Evolutionary conservation across 805 yeast species (phyloP), one percentile per base, ranked within the genome.

Genomic region (Vanderwaltozyma yarrowii): DNA sequence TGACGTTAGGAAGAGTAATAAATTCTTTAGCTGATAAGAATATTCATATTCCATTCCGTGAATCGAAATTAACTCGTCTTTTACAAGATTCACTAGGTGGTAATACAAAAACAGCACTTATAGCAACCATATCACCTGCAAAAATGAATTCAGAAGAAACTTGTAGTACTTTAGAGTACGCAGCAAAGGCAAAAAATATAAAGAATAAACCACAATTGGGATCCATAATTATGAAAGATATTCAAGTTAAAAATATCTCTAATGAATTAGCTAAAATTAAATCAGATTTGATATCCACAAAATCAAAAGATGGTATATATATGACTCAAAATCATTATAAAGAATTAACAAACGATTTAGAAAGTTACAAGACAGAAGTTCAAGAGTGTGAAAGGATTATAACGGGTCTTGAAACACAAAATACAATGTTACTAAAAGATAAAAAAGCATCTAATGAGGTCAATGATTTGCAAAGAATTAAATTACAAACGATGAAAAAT

Each of bases 1-100:
- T 92, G 27, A 80, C 96, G 0, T 67, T 89, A 31, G 98, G 98
- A 1, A 68, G 95, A 44, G 97, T 89, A 1, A 89, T 89, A 15
- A 87, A 81, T 56, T 70, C 78, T 1, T 60, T 80, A 17, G 75
- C 82, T 3, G 70, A 69, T 17, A 45, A 59, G 2, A 66, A 70
- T 15, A 61, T 71, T 3, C 95, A 85, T 56, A 75, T 89, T 23
- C 96, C 97, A 0, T 87, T 86, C 54, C 61, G 94, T 49, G 92
- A 83, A 51, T 81, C 89, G 1, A 83, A 82, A 54, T 66, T 83
- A 38, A 83, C 94, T 0, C 63, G 86, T 38, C 61, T 83, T 20
- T 60, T 83, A 29, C 88, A 83, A 50, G 92, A 82, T 50, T 80
- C 88, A 0, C 65, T 88, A 3, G 96, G 96, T 2, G 96, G 96